Conservation (phyloP, 306 rosid genomes). For the Quercus suber region DNA sequence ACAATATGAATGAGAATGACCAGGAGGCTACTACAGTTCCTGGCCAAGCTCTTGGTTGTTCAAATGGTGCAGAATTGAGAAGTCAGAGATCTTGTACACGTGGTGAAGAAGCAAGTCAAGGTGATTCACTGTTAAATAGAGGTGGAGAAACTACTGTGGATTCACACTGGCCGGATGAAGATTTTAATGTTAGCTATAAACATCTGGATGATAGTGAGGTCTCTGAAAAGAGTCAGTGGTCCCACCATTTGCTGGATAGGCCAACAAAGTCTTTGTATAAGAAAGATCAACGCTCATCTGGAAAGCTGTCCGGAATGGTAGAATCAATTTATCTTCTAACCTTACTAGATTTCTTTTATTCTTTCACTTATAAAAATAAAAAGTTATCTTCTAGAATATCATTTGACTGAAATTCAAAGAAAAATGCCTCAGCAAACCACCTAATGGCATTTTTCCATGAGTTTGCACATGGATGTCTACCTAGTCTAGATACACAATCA, state of each 20-base stretch:
- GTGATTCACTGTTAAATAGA: constrained; percentile 44
- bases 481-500: not conserved
- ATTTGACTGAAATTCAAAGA: not conserved
- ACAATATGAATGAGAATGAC: constrained; percentile 35
- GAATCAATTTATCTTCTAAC: constrained; percentile 9
- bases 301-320: constrained; percentile 58
- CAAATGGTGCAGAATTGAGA: constrained; percentile 38
- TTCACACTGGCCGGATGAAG: constrained; percentile 58
- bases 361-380: not conserved
- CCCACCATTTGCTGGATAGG: constrained; percentile 47
- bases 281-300: constrained; percentile 39
- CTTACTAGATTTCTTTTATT: not conserved
- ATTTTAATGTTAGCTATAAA: constrained; percentile 33
- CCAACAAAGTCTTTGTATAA: constrained; percentile 37
- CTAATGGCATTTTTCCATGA: not conserved
- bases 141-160: constrained; percentile 37
- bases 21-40: constrained; percentile 26
- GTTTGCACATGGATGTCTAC: not conserved
- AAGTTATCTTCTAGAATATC: not conserved
- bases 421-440: not conserved
- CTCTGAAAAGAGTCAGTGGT: constrained; percentile 36
- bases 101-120: constrained; percentile 39
- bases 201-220: constrained; percentile 41
- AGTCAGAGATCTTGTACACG: constrained; percentile 42
- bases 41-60: constrained; percentile 15